These are phyloP conservation scores for Arachnomyces sp. DNA, from an alignment of 2,329 filamentous ascomycete genomes.

Conservation along the genomic window DNA sequence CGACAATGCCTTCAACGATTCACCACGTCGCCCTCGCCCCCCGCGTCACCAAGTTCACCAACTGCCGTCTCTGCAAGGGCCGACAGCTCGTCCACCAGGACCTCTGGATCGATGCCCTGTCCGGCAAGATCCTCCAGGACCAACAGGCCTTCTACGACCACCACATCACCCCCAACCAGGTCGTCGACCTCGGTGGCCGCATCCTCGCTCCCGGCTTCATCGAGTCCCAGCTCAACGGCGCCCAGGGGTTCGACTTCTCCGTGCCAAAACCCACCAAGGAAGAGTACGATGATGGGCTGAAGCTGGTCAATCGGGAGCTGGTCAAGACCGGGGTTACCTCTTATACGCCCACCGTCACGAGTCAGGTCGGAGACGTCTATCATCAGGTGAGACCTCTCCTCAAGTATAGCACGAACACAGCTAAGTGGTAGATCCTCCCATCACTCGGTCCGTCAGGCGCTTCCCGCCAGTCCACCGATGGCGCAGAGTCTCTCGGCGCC, in stretches of 20 bases:
- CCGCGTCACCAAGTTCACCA: slow-evolving; percentile 77
- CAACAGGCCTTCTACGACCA: slow-evolving; percentile 50
- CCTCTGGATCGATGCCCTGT: slow-evolving; percentile 78
- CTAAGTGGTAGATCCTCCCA: slow-evolving; percentile 64
- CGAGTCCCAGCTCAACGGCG: slow-evolving; percentile 86
- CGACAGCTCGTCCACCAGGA: slow-evolving; percentile 64
- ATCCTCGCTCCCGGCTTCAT: slow-evolving; percentile 82
- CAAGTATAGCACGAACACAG: slow-evolving; percentile 11
- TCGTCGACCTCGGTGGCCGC: slow-evolving; percentile 72
- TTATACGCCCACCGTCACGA: slow-evolving; percentile 74
- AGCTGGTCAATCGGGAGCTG: slow-evolving; percentile 62
- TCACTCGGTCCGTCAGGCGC: slow-evolving; percentile 66
- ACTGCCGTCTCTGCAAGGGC: slow-evolving; percentile 69
- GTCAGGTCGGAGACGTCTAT: slow-evolving; percentile 74
- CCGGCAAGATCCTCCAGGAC: slow-evolving; percentile 72
- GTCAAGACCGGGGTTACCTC: slow-evolving; percentile 77
- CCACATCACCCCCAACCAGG: slow-evolving; percentile 55
- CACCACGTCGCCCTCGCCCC: slow-evolving; percentile 21
- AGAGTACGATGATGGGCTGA: slow-evolving; percentile 65
- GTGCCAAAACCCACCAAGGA: slow-evolving; percentile 58
- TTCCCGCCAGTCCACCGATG: slow-evolving; percentile 53
- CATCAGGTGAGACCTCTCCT: slow-evolving; percentile 51
- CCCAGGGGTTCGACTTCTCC: slow-evolving; percentile 89
- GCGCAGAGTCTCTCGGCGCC: slow-evolving; percentile 79
- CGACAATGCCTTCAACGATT: slow-evolving; percentile 34